phyloP scores from a whole-genome alignment of 352 stramenopile genomes.

The Pythium utonaiense region DNA sequence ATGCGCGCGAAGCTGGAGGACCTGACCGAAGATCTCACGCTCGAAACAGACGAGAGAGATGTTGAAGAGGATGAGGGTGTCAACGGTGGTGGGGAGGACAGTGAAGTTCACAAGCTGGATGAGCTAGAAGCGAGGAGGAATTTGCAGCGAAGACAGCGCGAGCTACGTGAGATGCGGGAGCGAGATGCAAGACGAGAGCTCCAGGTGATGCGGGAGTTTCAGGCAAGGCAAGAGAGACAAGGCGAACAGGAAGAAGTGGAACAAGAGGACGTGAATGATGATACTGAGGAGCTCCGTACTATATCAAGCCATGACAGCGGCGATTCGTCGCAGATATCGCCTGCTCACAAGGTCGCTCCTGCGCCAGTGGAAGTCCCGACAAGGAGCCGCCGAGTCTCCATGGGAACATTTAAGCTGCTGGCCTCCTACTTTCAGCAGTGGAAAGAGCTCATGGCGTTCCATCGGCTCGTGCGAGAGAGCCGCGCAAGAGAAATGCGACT shows the following conservation, averaged over 20 bases:
- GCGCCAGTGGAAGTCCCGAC: background rate
- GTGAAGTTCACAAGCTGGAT: no score
- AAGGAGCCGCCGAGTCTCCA: background rate
- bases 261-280: background rate
- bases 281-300: background rate
- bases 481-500: constrained; percentile 25
- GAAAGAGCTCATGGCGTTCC: constrained; percentile 33
- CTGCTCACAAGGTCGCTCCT: background rate
- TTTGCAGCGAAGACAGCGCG: background rate
- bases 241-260: no score
- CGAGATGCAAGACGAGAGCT: no score
- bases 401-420: constrained; percentile 23
- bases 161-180: background rate
- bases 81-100: no score
- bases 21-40: constrained; percentile 6
- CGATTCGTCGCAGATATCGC: background rate
- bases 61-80: background rate
- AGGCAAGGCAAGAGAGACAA: no score
- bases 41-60: background rate
- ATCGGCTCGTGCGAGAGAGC: constrained; percentile 26
- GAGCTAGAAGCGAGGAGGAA: background rate
- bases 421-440: constrained; percentile 43
- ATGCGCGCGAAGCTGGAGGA: constrained; percentile 10
- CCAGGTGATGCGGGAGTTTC: no score
- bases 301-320: background rate